Base-by-base conservation (phyloP, 2,329 filamentous ascomycete genomes). In the Arthrobotrys conoides region DNA sequence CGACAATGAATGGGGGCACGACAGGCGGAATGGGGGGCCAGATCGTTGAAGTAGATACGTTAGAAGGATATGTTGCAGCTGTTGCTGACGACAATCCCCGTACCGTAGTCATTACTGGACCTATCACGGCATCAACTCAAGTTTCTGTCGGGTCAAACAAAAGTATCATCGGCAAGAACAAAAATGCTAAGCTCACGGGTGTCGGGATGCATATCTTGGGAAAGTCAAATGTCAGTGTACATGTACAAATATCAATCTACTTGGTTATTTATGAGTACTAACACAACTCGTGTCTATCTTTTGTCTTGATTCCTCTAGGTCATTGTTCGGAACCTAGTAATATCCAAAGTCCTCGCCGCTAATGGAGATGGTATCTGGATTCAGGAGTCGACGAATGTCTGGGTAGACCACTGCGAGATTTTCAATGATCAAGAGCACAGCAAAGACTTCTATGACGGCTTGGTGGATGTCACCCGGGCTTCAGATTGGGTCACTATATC, bases 371-470 rank as follows among this genome's bases (percentile, higher is more conserved):
- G 88, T 70, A 87, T 91, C 80, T 88, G 87, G 80, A 88, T 91
- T 75, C 87, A 90, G 83, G 83, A 83, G 16, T 87, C 87, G 61
- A 88, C 83, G 68, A 90, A 90, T 80, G 86, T 90, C 82, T 92
- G 90, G 90, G 85, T 92, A 63, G 90, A 92, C 84, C 90, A 92
- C 85, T 86, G 87, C 83, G 90, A 92, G 80, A 86, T 92, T 22
- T 89, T 87, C 3, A 89, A 88, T 24, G 87, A 91, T 84, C 82
- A 83, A 38, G 85, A 87, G 81, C 86, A 88, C 82, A 89, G 87
- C 85, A 92, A 92, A 85, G 79, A 92, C 85, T 91, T 88, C 85
- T 92, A 91, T 82, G 91, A 92, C 71, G 90, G 91, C 36, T 87
- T 92, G 0, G 84, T 90, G 57, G 91, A 92, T 81, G 84, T 89